Conservation (phyloP, 805 yeast species). For the Tetrapisispora namnaoensis region DNA sequence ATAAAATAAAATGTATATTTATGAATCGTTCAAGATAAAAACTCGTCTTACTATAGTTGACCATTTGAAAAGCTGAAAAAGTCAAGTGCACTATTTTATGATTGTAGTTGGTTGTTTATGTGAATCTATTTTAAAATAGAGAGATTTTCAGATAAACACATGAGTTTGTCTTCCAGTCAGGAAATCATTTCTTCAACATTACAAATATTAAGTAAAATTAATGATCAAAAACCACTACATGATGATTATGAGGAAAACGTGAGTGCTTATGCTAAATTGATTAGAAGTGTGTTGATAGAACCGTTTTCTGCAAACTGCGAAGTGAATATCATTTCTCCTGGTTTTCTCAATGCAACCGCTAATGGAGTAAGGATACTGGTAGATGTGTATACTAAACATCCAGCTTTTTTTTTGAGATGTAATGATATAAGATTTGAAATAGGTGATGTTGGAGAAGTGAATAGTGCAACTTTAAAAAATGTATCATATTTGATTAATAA, state of each 20-base stretch:
- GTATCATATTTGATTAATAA: neutral
- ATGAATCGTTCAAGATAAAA: too few species aligned
- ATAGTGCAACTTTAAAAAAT: neutral
- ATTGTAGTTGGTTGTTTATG: neutral
- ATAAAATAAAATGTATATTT: too few species aligned
- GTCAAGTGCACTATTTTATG: too few species aligned
- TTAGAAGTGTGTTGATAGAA: neutral
- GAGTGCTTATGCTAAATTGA: too few species aligned
- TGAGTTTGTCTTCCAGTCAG: neutral
- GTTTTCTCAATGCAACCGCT: neutral
- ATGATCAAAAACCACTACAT: neutral
- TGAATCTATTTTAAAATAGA: neutral
- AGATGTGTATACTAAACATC: neutral
- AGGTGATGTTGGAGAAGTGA: neutral
- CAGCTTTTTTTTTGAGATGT: neutral
- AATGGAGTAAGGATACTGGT: neutral
- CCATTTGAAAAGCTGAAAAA: too few species aligned
- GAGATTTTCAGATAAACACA: too few species aligned
- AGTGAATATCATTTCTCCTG: neutral
- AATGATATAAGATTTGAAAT: neutral
- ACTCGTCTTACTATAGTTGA: too few species aligned
- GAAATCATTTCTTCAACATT: neutral
- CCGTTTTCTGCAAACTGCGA: neutral
- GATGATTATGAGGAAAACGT: neutral
- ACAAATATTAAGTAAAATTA: too few species aligned